Conservation (phyloP, 2,329 filamentous ascomycete species). For the Pestalotiopsis fici region DNA sequence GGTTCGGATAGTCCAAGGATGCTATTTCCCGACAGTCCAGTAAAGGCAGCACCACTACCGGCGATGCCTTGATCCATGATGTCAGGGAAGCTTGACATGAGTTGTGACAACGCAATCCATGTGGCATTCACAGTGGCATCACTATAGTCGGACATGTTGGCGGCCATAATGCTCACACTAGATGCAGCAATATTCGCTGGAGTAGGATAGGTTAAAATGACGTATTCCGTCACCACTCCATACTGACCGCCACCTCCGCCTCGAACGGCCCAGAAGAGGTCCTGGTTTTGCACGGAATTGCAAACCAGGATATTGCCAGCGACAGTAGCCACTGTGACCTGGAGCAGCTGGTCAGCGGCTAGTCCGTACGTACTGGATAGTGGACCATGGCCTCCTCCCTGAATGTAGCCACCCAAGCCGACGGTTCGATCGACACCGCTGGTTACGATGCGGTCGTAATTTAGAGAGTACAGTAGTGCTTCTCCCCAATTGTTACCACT, state of each 20-base stretch:
- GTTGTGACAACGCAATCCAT: background rate
- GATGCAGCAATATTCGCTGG: background rate
- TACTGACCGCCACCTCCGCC: slow-evolving; percentile 63
- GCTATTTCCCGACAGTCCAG: background rate
- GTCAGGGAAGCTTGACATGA: background rate
- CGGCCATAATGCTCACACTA: background rate
- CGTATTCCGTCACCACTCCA: slow-evolving; percentile 51
- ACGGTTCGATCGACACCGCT: background rate
- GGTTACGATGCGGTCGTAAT: background rate
- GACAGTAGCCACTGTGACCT: slow-evolving; percentile 57
- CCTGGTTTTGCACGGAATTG: slow-evolving; percentile 45
- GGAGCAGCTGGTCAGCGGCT: slow-evolving; percentile 58
- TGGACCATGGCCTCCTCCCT: slow-evolving; percentile 57
- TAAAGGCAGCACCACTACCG: background rate
- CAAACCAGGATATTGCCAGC: slow-evolving; percentile 48
- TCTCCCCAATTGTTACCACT: slow-evolving; percentile 18
- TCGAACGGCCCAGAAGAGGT: slow-evolving; percentile 65
- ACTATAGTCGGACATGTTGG: background rate
- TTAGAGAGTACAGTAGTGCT: slow-evolving; percentile 14
- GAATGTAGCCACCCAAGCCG: slow-evolving; percentile 1
- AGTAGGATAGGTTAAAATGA: background rate
- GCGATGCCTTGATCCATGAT: background rate
- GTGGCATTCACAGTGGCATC: background rate
- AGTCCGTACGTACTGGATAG: slow-evolving; percentile 56
- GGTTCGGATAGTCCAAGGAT: background rate